phyloP scores from a whole-genome alignment of 163 green algal genomes.

The Picocystis sp. region DNA sequence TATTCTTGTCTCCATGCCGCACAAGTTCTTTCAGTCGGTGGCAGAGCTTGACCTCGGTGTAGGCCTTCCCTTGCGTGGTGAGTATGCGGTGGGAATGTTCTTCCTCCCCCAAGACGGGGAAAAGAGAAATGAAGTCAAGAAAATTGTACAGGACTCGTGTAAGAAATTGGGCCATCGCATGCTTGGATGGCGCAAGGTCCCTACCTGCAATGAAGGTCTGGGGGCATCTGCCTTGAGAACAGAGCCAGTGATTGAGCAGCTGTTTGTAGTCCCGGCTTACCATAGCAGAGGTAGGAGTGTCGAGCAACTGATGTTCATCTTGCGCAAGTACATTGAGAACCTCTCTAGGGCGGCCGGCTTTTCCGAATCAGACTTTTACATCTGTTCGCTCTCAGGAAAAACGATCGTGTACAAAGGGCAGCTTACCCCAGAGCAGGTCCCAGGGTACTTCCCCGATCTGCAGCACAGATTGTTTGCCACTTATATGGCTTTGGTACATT shows the following conservation, averaged over 20 bases:
- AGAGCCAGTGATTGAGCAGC: slow-evolving; percentile 76
- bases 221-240: slow-evolving; percentile 49
- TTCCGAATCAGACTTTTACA: slow-evolving; percentile 57
- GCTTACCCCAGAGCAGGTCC: slow-evolving; percentile 74
- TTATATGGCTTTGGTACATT: slow-evolving; percentile 87
- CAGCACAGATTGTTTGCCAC: slow-evolving; percentile 49
- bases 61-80: slow-evolving; percentile 14
- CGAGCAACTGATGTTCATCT: slow-evolving; percentile 29
- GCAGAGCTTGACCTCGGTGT: slow-evolving; percentile 17
- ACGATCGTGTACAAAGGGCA: slow-evolving; percentile 96
- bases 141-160: slow-evolving; percentile 35
- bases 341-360: slow-evolving; percentile 11
- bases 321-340: background rate
- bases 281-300: slow-evolving; percentile 10
- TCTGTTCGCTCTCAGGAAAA: slow-evolving; percentile 54
- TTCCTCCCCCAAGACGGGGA: slow-evolving; percentile 57
- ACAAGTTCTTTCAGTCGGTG: slow-evolving; percentile 52
- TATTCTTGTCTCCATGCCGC: slow-evolving; percentile 71
- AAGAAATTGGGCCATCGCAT: slow-evolving; percentile 43
- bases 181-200: slow-evolving; percentile 59
- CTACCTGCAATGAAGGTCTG: slow-evolving; percentile 57
- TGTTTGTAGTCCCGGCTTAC: slow-evolving; percentile 27
- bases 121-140: slow-evolving; percentile 20
- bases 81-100: slow-evolving; percentile 66
- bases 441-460: slow-evolving; percentile 74